These are phyloP conservation scores for Mucor piriformis DNA, from an alignment of 371 early-diverging fungal species.

Conservation along the genomic window DNA sequence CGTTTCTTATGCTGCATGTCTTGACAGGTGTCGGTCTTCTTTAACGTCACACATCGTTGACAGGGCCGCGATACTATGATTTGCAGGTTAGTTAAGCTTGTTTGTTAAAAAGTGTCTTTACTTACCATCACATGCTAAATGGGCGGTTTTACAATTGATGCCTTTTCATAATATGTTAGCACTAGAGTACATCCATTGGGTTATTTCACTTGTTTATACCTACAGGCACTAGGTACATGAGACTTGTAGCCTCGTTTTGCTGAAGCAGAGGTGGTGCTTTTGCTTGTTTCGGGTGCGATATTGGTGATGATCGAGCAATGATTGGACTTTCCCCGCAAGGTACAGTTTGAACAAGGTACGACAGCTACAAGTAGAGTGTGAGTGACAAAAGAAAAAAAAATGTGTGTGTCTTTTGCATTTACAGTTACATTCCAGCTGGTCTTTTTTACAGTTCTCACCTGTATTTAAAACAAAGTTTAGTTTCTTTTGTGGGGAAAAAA, in stretches of 20 bases:
- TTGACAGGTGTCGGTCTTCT: conserved; percentile 73
- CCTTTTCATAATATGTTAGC: conserved; percentile 15
- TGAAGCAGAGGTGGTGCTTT: conserved; percentile 3
- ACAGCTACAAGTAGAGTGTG: not conserved
- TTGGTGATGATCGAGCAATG: not conserved
- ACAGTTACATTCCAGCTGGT: not conserved
- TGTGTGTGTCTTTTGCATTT: not conserved
- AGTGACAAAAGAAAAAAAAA: no score
- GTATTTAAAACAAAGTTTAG: not conserved
- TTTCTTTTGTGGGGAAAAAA: not conserved
- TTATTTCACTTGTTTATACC: not conserved
- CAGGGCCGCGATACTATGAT: conserved; percentile 71
- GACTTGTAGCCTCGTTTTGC: conserved; percentile 31
- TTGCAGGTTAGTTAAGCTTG: not conserved
- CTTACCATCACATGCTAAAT: conserved; percentile 57
- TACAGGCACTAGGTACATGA: conserved; percentile 44
- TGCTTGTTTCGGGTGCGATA: not conserved
- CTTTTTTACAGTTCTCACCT: conserved; percentile 1
- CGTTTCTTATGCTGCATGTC: conserved; percentile 84
- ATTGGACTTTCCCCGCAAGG: not conserved
- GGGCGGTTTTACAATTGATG: conserved; percentile 51
- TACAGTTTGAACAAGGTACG: not conserved
- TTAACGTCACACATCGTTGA: conserved; percentile 73
- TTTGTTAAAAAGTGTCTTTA: not conserved
- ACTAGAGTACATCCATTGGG: not conserved